phyloP scores from a whole-genome alignment of 1,284 basidiomycete genomes.

The Coriolopsis trogii region DNA sequence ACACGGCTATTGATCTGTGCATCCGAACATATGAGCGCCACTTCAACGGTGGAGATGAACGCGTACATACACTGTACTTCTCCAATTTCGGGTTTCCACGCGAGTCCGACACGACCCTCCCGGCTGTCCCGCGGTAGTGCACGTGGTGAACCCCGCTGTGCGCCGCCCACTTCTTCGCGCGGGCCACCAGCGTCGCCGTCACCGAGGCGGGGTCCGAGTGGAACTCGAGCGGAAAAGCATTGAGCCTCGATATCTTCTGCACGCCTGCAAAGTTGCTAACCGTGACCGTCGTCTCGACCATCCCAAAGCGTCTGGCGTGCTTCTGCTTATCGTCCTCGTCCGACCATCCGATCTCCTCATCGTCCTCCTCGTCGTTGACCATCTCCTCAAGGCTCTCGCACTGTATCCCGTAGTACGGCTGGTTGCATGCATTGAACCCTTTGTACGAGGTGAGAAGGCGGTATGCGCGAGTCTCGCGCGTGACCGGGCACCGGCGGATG shows the following conservation, averaged over 20 bases:
- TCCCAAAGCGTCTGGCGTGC: constrained; percentile 33
- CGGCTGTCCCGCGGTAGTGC: constrained; percentile 53
- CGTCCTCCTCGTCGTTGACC: constrained; percentile 31
- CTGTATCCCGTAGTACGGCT: constrained; percentile 39
- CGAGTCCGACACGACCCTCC: constrained; percentile 24
- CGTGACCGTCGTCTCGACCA: constrained; percentile 40
- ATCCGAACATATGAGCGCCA: background rate
- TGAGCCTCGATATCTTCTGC: constrained; percentile 47
- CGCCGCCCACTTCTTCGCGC: constrained; percentile 55
- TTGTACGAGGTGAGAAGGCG: constrained; percentile 40
- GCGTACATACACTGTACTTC: constrained; percentile 46
- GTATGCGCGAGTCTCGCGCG: constrained; percentile 49
- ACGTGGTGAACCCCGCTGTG: constrained; percentile 55
- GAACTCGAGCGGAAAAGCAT: constrained; percentile 53
- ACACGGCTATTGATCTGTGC: constrained; percentile 39
- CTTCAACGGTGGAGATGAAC: background rate
- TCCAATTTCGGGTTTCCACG: constrained; percentile 34
- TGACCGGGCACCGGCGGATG: constrained; percentile 3
- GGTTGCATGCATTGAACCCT: constrained; percentile 32
- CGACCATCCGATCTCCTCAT: constrained; percentile 35
- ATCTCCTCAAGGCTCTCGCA: constrained; percentile 51
- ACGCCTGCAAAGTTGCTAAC: constrained; percentile 48
- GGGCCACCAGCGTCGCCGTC: constrained; percentile 39
- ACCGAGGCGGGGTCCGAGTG: constrained; percentile 44
- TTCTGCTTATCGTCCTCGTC: background rate